Evolutionary conservation across 306 rosid species (phyloP).

Genomic region (Sicyos baderoa): DNA sequence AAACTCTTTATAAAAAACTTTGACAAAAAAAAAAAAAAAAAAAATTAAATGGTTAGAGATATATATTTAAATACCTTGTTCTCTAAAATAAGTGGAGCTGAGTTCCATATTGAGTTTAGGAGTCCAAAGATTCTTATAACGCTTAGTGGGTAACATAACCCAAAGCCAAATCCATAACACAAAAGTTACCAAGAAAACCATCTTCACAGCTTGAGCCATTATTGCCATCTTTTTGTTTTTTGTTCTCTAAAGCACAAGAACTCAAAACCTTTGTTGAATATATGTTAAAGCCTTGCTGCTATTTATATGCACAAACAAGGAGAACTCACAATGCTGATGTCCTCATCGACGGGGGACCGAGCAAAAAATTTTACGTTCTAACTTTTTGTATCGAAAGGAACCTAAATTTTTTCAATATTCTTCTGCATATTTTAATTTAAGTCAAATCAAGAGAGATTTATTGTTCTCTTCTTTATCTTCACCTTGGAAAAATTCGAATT

Average conservation of each 20-base stretch:
- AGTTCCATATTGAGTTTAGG: slow-evolving; percentile 13
- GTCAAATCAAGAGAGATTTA: background rate
- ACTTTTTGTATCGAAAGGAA: background rate
- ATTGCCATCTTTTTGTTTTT: slow-evolving; percentile 13
- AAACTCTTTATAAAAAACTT: too few relatives aligned
- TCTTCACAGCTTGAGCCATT: background rate
- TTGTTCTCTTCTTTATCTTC: background rate
- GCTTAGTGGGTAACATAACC: slow-evolving; percentile 19
- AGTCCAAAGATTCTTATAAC: slow-evolving; percentile 11
- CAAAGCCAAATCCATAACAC: slow-evolving; percentile 15
- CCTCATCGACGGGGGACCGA: background rate
- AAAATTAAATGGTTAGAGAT: too few relatives aligned
- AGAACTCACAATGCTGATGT: background rate
- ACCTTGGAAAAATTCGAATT: too few relatives aligned
- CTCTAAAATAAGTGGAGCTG: slow-evolving; percentile 16
- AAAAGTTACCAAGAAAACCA: background rate
- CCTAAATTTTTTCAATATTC: too few relatives aligned
- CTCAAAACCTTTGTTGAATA: background rate
- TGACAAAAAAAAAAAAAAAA: too few relatives aligned
- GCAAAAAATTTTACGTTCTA: background rate
- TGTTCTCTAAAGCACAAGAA: background rate
- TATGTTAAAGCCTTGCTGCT: background rate
- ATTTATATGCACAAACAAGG: background rate
- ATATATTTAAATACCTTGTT: slow-evolving; percentile 5
- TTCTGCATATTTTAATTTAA: background rate